Conservation (phyloP, 805 yeast genomes). For the Metschnikowia gelsemii region DNA sequence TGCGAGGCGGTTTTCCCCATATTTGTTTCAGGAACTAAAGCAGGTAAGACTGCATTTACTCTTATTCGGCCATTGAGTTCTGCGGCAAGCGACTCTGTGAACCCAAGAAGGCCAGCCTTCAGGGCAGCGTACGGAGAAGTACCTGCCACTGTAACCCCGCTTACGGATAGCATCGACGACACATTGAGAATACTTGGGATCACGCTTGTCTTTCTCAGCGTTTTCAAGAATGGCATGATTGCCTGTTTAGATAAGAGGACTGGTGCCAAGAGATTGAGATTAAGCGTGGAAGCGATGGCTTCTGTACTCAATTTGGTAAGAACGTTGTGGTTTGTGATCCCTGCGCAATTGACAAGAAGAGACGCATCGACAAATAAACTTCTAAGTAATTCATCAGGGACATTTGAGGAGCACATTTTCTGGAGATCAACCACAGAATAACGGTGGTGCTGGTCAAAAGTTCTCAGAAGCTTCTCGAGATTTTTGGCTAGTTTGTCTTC, state of each 20-base stretch:
- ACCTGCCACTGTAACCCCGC: slow-evolving; percentile 45
- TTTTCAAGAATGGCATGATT: slow-evolving; percentile 48
- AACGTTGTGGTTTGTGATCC: slow-evolving; percentile 58
- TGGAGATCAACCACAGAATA: slow-evolving; percentile 36
- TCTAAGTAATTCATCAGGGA: slow-evolving; percentile 9
- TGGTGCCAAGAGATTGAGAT: slow-evolving; percentile 60
- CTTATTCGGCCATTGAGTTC: slow-evolving; percentile 60
- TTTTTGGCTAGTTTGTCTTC: slow-evolving; percentile 29
- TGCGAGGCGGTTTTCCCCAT: slow-evolving; percentile 47
- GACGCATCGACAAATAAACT: slow-evolving; percentile 35
- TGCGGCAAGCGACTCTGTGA: slow-evolving; percentile 55
- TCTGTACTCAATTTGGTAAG: slow-evolving; percentile 42
- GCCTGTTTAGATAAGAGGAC: slow-evolving; percentile 57
- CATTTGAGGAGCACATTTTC: neutral
- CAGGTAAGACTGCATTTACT: slow-evolving; percentile 69
- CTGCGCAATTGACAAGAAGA: slow-evolving; percentile 64
- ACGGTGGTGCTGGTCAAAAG: slow-evolving; percentile 28
- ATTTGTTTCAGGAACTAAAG: slow-evolving; percentile 62
- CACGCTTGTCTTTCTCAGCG: slow-evolving; percentile 23
- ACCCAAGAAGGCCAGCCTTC: slow-evolving; percentile 67
- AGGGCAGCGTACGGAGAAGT: slow-evolving; percentile 66
- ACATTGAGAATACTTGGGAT: slow-evolving; percentile 53
- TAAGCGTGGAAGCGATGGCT: slow-evolving; percentile 47
- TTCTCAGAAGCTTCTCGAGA: slow-evolving; percentile 7
- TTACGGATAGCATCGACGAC: slow-evolving; percentile 59